Evolutionary conservation across 345 rosid species (phyloP), one percentile per base, ranked within the genome.

Genomic region (Salix udensis): DNA sequence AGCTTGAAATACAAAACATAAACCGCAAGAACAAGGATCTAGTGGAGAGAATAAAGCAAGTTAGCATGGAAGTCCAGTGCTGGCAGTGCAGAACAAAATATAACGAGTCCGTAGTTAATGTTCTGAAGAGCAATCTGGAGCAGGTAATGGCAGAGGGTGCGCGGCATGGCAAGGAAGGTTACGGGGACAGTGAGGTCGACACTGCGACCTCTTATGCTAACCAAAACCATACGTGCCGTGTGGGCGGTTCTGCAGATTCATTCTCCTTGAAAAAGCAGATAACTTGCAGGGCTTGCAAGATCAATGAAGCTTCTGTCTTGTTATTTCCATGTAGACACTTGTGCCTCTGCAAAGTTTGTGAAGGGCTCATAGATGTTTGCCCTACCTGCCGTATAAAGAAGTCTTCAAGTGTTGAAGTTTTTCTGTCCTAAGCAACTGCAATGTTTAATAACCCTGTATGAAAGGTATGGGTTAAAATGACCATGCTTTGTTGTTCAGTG

Each of bases 41-140:
- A 1, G 83, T 81, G 69, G 95, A 88, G 74, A 88, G 79, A 71
- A 85, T 92, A 68, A 86, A 88, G 78, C 94, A 86, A 76, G 84
- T 81, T 23, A 78, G 87, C 10, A 58, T 65, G 46, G 92, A 92
- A 79, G 87, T 88, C 70, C 93, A 87, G 74, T 82, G 88, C 7
- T 91, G 95, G 97, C 92, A 91, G 26, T 81, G 79, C 81, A 81
- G 86, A 80, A 94, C 93, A 65, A 89, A 87, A 80, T 88, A 90
- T 84, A 90, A 86, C 0, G 97, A 92, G 80, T 86, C 91, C 24
- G 78, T 92, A 48, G 84, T 89, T n/a, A 87, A 87, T 70, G 86
- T 78, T 42, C 73, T 92, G 67, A 92, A 87, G 85, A 85, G 75
- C 73, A 89, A 89, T 81, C 83, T 91, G 65, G 85, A 91, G 79